A percentile compares a stretch with the other conserved stretches of the same genome.
Evolutionary conservation across 1,284 basidiomycete species (phyloP).

Genomic region (Ceratobasidium theobromae): DNA sequence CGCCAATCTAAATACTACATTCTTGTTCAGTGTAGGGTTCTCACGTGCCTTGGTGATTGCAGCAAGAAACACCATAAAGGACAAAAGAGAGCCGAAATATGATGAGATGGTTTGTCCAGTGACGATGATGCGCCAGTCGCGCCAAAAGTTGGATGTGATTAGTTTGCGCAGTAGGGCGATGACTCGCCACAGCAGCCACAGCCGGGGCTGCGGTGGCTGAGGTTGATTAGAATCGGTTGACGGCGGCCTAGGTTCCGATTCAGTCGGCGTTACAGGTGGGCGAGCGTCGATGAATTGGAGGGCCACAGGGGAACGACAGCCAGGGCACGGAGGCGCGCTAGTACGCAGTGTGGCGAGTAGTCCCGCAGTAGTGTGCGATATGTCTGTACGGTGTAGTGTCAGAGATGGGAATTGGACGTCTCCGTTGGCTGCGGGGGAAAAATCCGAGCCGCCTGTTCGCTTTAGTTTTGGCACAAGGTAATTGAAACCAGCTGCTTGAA

Average conservation of each 20-base stretch:
- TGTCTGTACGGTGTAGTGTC: too few species aligned
- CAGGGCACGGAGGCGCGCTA: constrained; percentile 27
- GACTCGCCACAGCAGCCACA: too few species aligned
- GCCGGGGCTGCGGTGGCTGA: too few species aligned
- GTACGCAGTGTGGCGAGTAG: constrained; percentile 29
- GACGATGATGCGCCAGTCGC: constrained; percentile 1
- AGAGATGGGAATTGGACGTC: too few species aligned
- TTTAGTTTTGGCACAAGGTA: constrained; percentile 18
- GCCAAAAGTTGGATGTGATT: constrained; percentile 13
- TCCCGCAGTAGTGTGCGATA: too few species aligned
- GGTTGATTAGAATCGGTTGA: too few species aligned
- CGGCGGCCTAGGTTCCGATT: too few species aligned
- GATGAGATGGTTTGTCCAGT: constrained; percentile 5
- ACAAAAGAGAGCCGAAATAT: constrained; percentile 21
- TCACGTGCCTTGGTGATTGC: constrained; percentile 21
- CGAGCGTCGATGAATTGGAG: constrained; percentile 20
- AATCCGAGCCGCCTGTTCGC: constrained; percentile 4
- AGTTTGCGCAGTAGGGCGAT: not conserved
- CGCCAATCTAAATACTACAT: not conserved
- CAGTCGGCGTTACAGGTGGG: too few species aligned
- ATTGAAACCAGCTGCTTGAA: constrained; percentile 21
- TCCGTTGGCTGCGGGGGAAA: too few species aligned
- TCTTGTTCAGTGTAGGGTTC: constrained; percentile 11
- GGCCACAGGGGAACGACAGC: constrained; percentile 31
- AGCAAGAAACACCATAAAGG: constrained; percentile 22